A percentile compares a stretch with the other conserved stretches of the same genome.
These are phyloP conservation scores for Pythium folliculosum DNA, from an alignment of 352 stramenopile genomes.

Conservation along the genomic window DNA sequence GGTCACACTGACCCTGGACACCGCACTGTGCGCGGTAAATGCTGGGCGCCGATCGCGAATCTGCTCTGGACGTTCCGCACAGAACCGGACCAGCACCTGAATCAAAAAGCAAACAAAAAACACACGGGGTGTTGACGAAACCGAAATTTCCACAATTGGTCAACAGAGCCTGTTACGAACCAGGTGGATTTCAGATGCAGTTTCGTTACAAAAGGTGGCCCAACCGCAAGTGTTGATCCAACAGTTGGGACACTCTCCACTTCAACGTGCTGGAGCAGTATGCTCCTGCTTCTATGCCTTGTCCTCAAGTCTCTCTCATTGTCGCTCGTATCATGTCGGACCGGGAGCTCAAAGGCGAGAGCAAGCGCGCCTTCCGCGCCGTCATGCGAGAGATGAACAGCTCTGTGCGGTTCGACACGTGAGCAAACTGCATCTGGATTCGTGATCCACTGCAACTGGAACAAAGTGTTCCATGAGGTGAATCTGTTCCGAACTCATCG, in stretches of 20 bases:
- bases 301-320: background rate
- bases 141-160: slow-evolving; percentile 7
- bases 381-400: slow-evolving; percentile 26
- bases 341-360: slow-evolving; percentile 19
- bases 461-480: too few relatives aligned
- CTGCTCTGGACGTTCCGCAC: background rate
- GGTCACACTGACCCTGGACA: too few relatives aligned
- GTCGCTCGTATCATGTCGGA: background rate
- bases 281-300: too few relatives aligned
- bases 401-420: slow-evolving; percentile 23
- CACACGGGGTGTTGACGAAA: background rate
- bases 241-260: slow-evolving; percentile 18
- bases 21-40: background rate
- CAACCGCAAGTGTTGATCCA: background rate
- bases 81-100: background rate
- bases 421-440: background rate
- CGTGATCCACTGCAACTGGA: too few relatives aligned
- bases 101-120: background rate
- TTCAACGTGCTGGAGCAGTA: slow-evolving; percentile 10
- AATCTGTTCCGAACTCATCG: background rate
- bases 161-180: slow-evolving; percentile 1
- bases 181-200: background rate
- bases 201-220: background rate
- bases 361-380: slow-evolving; percentile 20
- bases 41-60: background rate